Percentiles rank a stretch among this genome's conserved stretches.
These are phyloP conservation scores for Hypomontagnella monticulosa DNA, from an alignment of 495 filamentous ascomycete species.

Conservation along the genomic window DNA sequence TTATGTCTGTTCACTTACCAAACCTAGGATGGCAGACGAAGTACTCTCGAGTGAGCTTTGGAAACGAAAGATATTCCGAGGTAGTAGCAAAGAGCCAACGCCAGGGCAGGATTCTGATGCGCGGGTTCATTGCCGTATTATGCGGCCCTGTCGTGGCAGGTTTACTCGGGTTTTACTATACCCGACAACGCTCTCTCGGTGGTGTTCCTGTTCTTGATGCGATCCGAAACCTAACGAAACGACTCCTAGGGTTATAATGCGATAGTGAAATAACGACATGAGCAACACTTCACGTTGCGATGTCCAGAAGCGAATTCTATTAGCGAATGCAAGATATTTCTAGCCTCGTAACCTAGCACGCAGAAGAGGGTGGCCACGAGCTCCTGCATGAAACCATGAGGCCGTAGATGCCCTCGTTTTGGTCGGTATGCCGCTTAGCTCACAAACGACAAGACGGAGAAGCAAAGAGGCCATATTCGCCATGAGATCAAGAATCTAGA, in stretches of 20 bases:
- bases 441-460: too few species aligned
- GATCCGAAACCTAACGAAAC: conserved; percentile 24
- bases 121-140: conserved; percentile 41
- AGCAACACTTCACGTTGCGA: not conserved
- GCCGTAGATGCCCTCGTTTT: too few species aligned
- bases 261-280: not conserved
- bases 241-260: not conserved
- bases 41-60: conserved; percentile 92
- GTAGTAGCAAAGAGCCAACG: conserved; percentile 71
- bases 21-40: conserved; percentile 86
- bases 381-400: too few species aligned
- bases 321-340: too few species aligned
- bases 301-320: not conserved
- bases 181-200: conserved; percentile 22
- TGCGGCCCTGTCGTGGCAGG: conserved; percentile 46
- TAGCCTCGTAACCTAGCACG: too few species aligned
- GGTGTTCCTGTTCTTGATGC: conserved; percentile 13
- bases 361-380: too few species aligned
- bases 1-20: conserved; percentile 78
- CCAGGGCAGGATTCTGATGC: conserved; percentile 71
- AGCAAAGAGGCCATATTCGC: too few species aligned
- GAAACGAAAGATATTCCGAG: conserved; percentile 88
- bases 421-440: too few species aligned
- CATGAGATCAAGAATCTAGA: too few species aligned
- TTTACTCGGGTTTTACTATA: conserved; percentile 34